Evolutionary conservation across 345 rosid species (phyloP).

Genomic region (Erysimum cheiranthoides): DNA sequence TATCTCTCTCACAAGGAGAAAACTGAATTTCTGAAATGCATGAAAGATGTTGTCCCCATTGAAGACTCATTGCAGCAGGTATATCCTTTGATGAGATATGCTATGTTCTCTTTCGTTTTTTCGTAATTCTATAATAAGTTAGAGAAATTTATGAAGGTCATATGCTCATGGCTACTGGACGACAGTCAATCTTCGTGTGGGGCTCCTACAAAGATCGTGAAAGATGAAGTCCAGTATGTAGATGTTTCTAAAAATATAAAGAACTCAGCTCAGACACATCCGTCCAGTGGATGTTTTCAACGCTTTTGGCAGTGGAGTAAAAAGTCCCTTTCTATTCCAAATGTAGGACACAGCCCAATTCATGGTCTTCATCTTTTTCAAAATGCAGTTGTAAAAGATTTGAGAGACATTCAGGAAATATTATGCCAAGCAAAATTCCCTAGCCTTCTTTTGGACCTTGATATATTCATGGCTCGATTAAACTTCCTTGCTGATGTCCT

Average conservation of each 20-base stretch:
- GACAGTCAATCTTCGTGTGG: constrained; percentile 42
- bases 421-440: constrained; percentile 49
- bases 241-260: constrained; percentile 40
- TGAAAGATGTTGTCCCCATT: constrained; percentile 69
- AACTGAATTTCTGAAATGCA: constrained; percentile 62
- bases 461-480: constrained; percentile 48
- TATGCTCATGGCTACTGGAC: constrained; percentile 60
- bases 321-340: constrained; percentile 27
- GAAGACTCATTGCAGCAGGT: constrained; percentile 76
- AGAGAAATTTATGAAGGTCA: constrained; percentile 54
- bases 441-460: constrained; percentile 48
- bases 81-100: constrained; percentile 27
- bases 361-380: constrained; percentile 63
- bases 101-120: constrained; percentile 4
- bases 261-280: constrained; percentile 35
- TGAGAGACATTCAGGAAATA: constrained; percentile 58
- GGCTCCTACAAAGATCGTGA: constrained; percentile 35
- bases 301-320: constrained; percentile 47
- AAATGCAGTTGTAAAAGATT: constrained; percentile 60
- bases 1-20: constrained; percentile 73
- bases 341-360: constrained; percentile 45
- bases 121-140: constrained; percentile 39
- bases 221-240: constrained; percentile 33
- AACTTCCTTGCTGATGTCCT: constrained; percentile 73
- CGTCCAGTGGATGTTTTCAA: constrained; percentile 42